These are phyloP conservation scores for Aquilaria yunnanensis DNA, from an alignment of 345 rosid genomes.

Conservation along the genomic window DNA sequence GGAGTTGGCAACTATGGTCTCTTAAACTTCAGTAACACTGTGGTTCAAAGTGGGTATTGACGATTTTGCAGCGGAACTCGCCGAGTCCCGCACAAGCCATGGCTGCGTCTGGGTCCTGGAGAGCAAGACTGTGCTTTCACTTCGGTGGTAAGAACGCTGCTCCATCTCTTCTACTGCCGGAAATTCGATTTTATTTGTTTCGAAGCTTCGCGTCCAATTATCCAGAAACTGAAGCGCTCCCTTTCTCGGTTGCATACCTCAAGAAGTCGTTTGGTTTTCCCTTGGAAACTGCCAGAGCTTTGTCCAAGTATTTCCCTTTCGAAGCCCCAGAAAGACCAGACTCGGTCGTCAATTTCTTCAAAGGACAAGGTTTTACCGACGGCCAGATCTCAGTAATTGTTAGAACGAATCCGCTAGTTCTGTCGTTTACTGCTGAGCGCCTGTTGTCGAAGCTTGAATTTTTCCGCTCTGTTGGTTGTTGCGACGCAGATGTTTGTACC, in stretches of 20 bases:
- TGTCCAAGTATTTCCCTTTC: not conserved
- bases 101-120: no score
- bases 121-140: no score
- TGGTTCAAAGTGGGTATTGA: no score
- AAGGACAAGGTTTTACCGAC: not conserved
- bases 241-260: not conserved
- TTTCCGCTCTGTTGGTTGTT: constrained; percentile 5
- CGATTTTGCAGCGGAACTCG: no score
- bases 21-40: no score
- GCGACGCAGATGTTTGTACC: not conserved
- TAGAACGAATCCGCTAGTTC: not conserved
- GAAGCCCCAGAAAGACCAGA: not conserved
- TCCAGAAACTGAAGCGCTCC: no score
- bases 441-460: constrained; percentile 10
- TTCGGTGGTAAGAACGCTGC: no score
- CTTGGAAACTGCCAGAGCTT: not conserved
- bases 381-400: not conserved
- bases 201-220: no score
- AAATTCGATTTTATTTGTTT: no score
- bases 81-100: no score
- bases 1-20: no score
- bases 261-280: not conserved
- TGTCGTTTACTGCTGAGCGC: not conserved
- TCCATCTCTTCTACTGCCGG: no score
- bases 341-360: not conserved